Base-by-base conservation (phyloP, 257 asterid species). In the Henckelia pumila region DNA sequence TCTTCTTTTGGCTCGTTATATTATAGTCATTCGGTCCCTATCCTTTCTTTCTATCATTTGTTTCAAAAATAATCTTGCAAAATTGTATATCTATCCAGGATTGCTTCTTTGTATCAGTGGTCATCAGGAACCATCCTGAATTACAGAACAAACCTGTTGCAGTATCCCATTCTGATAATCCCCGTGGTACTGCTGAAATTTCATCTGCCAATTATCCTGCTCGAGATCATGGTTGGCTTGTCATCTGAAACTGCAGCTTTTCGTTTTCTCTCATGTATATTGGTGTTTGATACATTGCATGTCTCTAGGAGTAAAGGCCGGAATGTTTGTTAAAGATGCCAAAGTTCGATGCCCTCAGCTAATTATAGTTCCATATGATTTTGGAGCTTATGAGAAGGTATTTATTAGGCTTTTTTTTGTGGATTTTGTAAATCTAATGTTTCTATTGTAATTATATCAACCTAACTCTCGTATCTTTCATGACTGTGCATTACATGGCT, bases 141-240 rank as follows among this genome's bases (percentile, higher is more conserved):
- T 79, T 90, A 75, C 79, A 71, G 59, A 89, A 70, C 64, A 86
- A 85, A 76, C 95, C 99, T 78, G 96, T 93, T 74, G 95, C 99
- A 69, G 94, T 93, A 65, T 86, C 95, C 81, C 99, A 93, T 82
- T 93, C 97, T 49, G 95, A 93, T 79, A 88, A 75, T 80, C 83
- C 91, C 65, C 89, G 95, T 13, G 96, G 99, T 73, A 88, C 99
- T 50, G 77, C 96, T 30, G 99, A 93, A 78, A 88, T 93, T 75
- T 93, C 99, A 52, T 93, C 99, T 71, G 97, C 99, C 62, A 93
- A 88, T 82, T 93, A 93, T 77, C 89, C 92, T 14, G 99, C 99
- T 73, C 84, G 99, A 72, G 82, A 82, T 75, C 76, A 85, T 85
- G 99, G 99, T 93, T 71, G 75, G 70, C 55, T 69, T 66, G 35